These are phyloP conservation scores for Prillingera fragicola DNA, from an alignment of 1,284 basidiomycete species.

Conservation along the genomic window DNA sequence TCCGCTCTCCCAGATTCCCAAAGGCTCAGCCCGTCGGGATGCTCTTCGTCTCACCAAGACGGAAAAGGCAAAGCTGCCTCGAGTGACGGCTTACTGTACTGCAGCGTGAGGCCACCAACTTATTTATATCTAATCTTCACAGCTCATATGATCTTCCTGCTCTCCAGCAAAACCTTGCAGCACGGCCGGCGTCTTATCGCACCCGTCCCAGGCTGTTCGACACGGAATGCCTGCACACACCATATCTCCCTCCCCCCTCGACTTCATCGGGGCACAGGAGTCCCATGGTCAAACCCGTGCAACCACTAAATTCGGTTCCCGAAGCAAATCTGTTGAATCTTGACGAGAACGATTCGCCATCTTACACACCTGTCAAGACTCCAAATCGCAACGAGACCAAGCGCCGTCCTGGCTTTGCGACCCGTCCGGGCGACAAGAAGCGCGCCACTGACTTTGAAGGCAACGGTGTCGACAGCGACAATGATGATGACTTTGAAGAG, in stretches of 20 bases:
- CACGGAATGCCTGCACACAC: slow-evolving; percentile 46
- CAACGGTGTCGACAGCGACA: slow-evolving; percentile 25
- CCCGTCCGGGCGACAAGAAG: slow-evolving; percentile 37
- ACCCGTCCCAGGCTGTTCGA: slow-evolving; percentile 64
- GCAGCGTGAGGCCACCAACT: slow-evolving; percentile 60
- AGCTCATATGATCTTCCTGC: slow-evolving; percentile 85
- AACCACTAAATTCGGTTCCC: slow-evolving; percentile 25
- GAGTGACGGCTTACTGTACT: slow-evolving; percentile 92
- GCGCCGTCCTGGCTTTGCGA: slow-evolving; percentile 40
- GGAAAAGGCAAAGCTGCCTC: slow-evolving; percentile 86
- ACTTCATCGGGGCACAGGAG: too few species aligned
- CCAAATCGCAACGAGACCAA: slow-evolving; percentile 16
- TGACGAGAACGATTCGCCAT: slow-evolving; percentile 30
- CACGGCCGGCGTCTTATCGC: slow-evolving; percentile 70
- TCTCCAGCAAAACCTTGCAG: slow-evolving; percentile 79
- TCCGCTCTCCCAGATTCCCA: slow-evolving; percentile 85
- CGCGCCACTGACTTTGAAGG: too few species aligned
- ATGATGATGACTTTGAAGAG: slow-evolving; percentile 54
- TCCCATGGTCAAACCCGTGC: slow-evolving; percentile 29
- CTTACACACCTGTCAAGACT: neutral
- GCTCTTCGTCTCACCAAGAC: slow-evolving; percentile 84
- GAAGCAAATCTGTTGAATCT: slow-evolving; percentile 44
- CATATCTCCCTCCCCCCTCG: slow-evolving; percentile 43
- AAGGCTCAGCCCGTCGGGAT: slow-evolving; percentile 86
- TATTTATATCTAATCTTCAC: slow-evolving; percentile 79